Conservation (phyloP, 305 asterid species). For the Solanum aculeatissimum region DNA sequence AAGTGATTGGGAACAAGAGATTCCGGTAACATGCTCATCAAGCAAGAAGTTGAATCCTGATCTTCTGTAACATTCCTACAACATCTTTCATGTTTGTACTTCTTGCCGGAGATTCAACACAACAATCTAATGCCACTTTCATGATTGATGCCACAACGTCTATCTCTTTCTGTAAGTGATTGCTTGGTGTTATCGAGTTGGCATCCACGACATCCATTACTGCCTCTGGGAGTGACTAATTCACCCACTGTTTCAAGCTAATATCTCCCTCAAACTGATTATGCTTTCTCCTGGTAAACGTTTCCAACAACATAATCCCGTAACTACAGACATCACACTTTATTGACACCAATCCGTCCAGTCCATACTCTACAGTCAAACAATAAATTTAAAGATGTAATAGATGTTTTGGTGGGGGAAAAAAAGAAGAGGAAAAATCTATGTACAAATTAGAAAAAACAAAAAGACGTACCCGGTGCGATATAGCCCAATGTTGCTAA, state of each 20-base stretch:
- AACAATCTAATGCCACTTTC: not conserved
- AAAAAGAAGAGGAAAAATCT: too few species aligned
- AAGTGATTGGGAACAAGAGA: not conserved
- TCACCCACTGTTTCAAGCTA: slow-evolving; percentile 19
- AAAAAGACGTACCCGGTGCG: not conserved
- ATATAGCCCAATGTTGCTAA: not conserved
- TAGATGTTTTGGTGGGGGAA: not conserved
- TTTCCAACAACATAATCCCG: slow-evolving; percentile 30
- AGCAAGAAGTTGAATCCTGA: not conserved
- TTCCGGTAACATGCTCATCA: not conserved
- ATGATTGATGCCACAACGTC: not conserved
- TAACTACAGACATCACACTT: not conserved
- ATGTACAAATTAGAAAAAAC: not conserved
- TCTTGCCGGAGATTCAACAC: not conserved
- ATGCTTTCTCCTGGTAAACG: slow-evolving; percentile 15
- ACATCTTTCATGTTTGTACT: not conserved
- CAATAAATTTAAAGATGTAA: not conserved
- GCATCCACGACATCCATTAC: not conserved
- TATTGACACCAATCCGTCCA: slow-evolving; percentile 22
- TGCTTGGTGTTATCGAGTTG: too few species aligned
- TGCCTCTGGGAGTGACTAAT: not conserved
- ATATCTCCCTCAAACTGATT: slow-evolving; percentile 13
- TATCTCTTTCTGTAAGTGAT: not conserved
- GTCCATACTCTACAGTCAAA: slow-evolving; percentile 18
- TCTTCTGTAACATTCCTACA: not conserved